These are phyloP conservation scores for Hypoxylon trugodes DNA, from an alignment of 495 filamentous ascomycete genomes.

Conservation along the genomic window DNA sequence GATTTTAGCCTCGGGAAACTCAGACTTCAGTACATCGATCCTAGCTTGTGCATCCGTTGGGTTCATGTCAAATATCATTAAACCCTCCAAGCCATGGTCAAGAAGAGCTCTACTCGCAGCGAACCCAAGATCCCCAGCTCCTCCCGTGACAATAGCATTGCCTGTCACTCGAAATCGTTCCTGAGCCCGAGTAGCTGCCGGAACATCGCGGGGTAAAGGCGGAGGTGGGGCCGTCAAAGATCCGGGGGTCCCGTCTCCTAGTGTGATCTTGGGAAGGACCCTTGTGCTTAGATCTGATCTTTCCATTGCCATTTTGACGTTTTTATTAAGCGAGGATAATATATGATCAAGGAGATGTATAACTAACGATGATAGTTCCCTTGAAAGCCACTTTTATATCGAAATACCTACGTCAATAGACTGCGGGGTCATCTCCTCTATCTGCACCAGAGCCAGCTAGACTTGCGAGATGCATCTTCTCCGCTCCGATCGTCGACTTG, in stretches of 20 bases:
- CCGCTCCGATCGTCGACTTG: constrained; percentile 14
- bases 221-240: constrained; percentile 59
- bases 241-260: constrained; percentile 55
- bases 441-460: constrained; percentile 15
- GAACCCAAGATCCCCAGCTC: constrained; percentile 72
- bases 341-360: not conserved
- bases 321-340: not conserved
- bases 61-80: constrained; percentile 71
- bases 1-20: constrained; percentile 65
- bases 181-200: constrained; percentile 57
- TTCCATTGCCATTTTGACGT: constrained; percentile 37
- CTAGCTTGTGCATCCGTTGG: constrained; percentile 50
- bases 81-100: constrained; percentile 70
- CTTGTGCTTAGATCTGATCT: constrained; percentile 46
- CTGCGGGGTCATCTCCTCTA: constrained; percentile 25
- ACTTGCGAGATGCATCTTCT: constrained; percentile 15
- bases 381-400: not conserved
- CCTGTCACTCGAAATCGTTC: constrained; percentile 69
- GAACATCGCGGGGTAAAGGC: constrained; percentile 51
- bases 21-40: constrained; percentile 52
- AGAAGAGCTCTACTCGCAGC: constrained; percentile 68
- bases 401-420: constrained; percentile 28
- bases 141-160: constrained; percentile 76
- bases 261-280: constrained; percentile 64
- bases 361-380: not conserved